These are phyloP conservation scores for Trametes elegans DNA, from an alignment of 768 basidiomycete species.

Conservation along the genomic window DNA sequence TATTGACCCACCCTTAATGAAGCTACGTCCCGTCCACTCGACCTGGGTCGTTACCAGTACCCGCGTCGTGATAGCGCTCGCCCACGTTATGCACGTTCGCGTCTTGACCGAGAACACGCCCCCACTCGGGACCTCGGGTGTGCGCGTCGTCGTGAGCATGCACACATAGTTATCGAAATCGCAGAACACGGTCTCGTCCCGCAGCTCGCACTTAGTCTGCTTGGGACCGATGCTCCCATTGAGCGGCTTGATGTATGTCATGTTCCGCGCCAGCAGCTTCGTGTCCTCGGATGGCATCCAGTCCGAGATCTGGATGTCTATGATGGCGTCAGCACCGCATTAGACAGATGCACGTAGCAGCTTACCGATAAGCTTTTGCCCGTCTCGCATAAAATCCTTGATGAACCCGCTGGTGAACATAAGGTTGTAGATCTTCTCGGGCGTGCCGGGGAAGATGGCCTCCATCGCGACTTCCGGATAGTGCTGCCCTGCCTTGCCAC, in stretches of 20 bases:
- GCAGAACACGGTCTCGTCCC: slow-evolving; percentile 75
- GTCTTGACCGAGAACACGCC: slow-evolving; percentile 94
- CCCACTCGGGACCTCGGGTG: slow-evolving; percentile 94
- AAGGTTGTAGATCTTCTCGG: slow-evolving; percentile 93
- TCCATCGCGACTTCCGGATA: slow-evolving; percentile 75
- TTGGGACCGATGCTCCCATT: slow-evolving; percentile 87
- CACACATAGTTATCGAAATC: slow-evolving; percentile 84
- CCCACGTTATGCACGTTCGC: slow-evolving; percentile 93
- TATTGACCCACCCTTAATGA: slow-evolving; percentile 76
- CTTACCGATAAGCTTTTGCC: slow-evolving; percentile 87
- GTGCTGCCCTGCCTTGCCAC: slow-evolving; percentile 69
- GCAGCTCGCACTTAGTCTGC: slow-evolving; percentile 93
- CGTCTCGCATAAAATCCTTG: slow-evolving; percentile 88
- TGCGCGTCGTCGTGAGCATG: slow-evolving; percentile 85
- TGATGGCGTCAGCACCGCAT: background rate
- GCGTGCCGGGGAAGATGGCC: slow-evolving; percentile 79
- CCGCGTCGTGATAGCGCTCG: slow-evolving; percentile 68
- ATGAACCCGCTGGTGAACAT: slow-evolving; percentile 96
- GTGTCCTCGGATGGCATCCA: slow-evolving; percentile 75
- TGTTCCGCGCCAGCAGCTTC: slow-evolving; percentile 77
- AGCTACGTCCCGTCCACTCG: slow-evolving; percentile 95
- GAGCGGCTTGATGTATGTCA: slow-evolving; percentile 96
- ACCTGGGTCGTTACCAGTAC: slow-evolving; percentile 89
- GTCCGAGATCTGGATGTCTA: slow-evolving; percentile 95
- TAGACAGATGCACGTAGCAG: background rate